Base-by-base conservation (phyloP, 148 eudicot species). In the Camellia granthamiana region DNA sequence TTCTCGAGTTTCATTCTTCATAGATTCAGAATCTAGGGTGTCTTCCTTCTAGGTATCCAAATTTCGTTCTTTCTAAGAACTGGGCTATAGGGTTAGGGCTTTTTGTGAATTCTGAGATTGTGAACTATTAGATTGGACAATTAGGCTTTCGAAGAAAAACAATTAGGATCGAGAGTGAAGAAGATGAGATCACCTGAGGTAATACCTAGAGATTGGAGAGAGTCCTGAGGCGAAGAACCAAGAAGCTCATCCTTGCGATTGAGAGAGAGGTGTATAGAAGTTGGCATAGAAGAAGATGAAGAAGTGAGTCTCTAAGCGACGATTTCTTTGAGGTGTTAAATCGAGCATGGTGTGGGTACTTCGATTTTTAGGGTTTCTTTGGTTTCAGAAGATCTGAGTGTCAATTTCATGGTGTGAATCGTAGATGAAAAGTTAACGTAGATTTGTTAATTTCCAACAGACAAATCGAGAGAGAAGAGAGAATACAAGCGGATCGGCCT, bases 171-270 rank as follows among this genome's bases (percentile, higher is more conserved):
- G 13, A 21, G 42, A 67, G 94, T 70, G 73, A 69, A 96, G 84
- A 84, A 94, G 75, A 96, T 83, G 0, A 94, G 89, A 84, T 96
- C 98, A 84, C 97, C 97, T 77, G 94, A 85, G 8, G 91, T 84
- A 70, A 96, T 75, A 19, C 95, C 98, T 15, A 91, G 82, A 15
- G 95, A 87, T 43, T 85, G 85, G 75, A 72, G 75, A 51, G 75
- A 72, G 56, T 72, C 59, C 7, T 72, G 43, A 49, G 75, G 59
- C 4, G 75, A 72, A 11, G 65, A 51, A 23, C 89, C 89, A 2
- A 30, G 77, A 41, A 96, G 90, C 74, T 91, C 93, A 49, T 96
- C 93, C 52, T 90, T 92, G 15, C 90, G 87, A 58, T 96, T 96
- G 49, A 96, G 92, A 13, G 99, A 93, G 12, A 94, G 79, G 74